Evolutionary conservation across 2,329 filamentous ascomycete genomes (phyloP).

Genomic region (Claviceps sp.): DNA sequence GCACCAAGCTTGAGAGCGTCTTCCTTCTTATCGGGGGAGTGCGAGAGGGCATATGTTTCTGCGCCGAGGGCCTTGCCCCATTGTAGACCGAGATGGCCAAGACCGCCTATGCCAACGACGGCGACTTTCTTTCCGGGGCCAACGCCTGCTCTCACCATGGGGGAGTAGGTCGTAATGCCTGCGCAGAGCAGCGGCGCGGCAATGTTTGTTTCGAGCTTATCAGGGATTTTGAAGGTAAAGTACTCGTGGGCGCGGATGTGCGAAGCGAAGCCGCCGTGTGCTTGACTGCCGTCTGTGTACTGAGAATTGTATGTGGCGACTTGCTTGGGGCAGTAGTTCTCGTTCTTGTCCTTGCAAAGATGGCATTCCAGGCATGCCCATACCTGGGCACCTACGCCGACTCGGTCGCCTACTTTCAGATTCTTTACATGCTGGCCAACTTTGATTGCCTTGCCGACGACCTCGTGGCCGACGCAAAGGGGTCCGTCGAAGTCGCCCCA

Average conservation of each 20-base stretch:
- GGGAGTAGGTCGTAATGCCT: conserved; percentile 60
- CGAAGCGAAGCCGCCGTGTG: conserved; percentile 50
- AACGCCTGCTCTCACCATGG: conserved; percentile 50
- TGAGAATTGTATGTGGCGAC: conserved; percentile 44
- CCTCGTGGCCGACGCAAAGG: conserved; percentile 43
- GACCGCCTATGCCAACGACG: conserved; percentile 58
- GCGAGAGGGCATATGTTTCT: conserved; percentile 51
- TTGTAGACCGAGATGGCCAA: conserved; percentile 61
- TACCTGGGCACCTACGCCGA: conserved; percentile 50
- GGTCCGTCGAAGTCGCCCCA: conserved; percentile 36
- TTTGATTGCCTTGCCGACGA: conserved; percentile 40
- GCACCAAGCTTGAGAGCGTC: conserved; percentile 52
- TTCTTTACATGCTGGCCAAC: conserved; percentile 30
- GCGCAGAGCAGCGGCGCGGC: conserved; percentile 63
- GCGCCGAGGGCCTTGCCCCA: conserved; percentile 59
- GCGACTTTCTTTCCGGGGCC: conserved; percentile 60
- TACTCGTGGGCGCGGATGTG: conserved; percentile 37
- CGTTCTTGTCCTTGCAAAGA: conserved; percentile 32
- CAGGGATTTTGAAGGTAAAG: conserved; percentile 48
- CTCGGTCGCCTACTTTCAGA: conserved; percentile 48
- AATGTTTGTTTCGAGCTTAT: conserved; percentile 32
- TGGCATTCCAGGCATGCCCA: conserved; percentile 40
- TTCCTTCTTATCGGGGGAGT: conserved; percentile 41
- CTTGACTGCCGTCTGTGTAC: conserved; percentile 43
- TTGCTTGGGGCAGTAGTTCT: conserved; percentile 34